A percentile compares a stretch with the other conserved stretches of the same genome.
Conservation (phyloP, 2,329 filamentous ascomycete genomes). For the Aspergillus puulaauensis region DNA sequence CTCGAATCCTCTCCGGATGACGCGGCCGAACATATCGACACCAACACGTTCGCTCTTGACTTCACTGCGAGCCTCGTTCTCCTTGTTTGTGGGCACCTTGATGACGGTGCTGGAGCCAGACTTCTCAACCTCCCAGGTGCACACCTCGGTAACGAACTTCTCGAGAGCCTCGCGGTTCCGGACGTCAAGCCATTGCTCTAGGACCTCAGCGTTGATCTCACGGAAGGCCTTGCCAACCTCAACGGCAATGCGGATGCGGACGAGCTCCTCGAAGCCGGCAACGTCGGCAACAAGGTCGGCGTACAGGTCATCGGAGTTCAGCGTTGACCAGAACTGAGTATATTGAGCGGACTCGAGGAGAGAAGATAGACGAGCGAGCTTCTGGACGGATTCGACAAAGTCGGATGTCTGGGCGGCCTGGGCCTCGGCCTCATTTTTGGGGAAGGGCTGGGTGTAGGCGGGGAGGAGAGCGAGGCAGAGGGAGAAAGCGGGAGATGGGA, state of each 20-base stretch:
- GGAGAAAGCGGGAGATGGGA: conserved; percentile 92
- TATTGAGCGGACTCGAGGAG: conserved; percentile 91
- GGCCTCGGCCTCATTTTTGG: conserved; percentile 50
- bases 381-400: conserved; percentile 84
- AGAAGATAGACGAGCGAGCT: conserved; percentile 79
- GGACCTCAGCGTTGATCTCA: conserved; percentile 65
- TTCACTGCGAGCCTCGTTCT: conserved; percentile 95
- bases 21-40: conserved; percentile 54
- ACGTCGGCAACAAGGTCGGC: conserved; percentile 95
- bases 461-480: conserved; percentile 93
- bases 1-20: conserved; percentile 84
- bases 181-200: conserved; percentile 76
- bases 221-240: conserved; percentile 80
- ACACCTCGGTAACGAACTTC: conserved; percentile 81
- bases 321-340: conserved; percentile 84
- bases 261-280: conserved; percentile 88
- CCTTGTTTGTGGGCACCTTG: conserved; percentile 84
- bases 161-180: conserved; percentile 62
- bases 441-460: conserved; percentile 69
- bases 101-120: conserved; percentile 48
- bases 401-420: conserved; percentile 42
- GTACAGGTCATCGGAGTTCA: conserved; percentile 93
- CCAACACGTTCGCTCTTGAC: conserved; percentile 93
- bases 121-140: conserved; percentile 78
- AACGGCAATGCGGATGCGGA: conserved; percentile 84